Base-by-base conservation (phyloP, 2,329 filamentous ascomycete species). In the Alternaria triticina region DNA sequence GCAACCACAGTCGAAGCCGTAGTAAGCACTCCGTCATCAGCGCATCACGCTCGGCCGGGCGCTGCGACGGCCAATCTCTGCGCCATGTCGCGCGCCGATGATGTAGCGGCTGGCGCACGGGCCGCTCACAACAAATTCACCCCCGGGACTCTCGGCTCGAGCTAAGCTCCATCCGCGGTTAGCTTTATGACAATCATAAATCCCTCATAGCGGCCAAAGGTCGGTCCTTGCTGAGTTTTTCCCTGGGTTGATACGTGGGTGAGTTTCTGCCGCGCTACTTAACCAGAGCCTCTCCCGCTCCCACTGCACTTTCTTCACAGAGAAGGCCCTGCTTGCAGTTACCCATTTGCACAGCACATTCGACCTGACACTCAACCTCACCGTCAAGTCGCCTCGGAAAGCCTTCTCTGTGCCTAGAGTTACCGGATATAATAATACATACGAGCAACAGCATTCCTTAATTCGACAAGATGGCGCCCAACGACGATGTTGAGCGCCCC, bases 401-500 rank as follows among this genome's bases (percentile, higher is more conserved):
- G 67, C 71, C 71, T 73, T 72, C 71, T 73, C 71, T 73, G 71
- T 71, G 71, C 63, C 66, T 60, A 58, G 62, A 70, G 56, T 59
- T 55, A 30, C 49, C 50, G 61, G 58, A 65, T 58, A 57, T 64
- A 65, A 63, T 70, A 70, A 60, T 68, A 60, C 64, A 46, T 64
- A 47, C 64, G 64, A 67, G 62, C 58, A 55, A 58, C 57, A 70
- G 66, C 69, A 69, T 67, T 68, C 65, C 63, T 64, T 72, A 63
- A 67, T 65, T 56, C 54, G 43, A 47, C 54, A 67, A 30, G 57
- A 74, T 74, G 71, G 64, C 71, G 67, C 70, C 70, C 64, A 68
- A 69, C 67, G 74, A 77, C 67, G 77, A 79, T 69, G 68, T 78
- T 69, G 77, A 79, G 73, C 72, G 75, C 72, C 65, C 70, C 65